Base-by-base conservation (phyloP, 2,329 filamentous ascomycete species). In the Ploettnerulaceae sp. region DNA sequence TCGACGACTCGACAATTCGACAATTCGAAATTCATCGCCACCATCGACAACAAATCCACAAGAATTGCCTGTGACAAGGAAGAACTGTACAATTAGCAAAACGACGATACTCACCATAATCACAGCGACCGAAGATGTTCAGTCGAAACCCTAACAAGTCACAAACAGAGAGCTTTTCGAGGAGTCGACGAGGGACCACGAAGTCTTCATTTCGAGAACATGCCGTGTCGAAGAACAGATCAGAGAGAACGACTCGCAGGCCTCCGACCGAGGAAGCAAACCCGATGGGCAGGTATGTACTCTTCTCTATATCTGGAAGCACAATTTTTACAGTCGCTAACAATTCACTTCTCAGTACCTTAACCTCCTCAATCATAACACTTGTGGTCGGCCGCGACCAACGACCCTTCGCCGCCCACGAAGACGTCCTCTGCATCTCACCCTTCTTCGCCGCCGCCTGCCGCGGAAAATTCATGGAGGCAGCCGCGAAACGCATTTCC, bases 401-500 rank as follows among this genome's bases (percentile, higher is more conserved):
- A 65, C 81, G 90, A 17, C 83, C 95, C 57, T 96, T 96, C 63
- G 90, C 90, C 28, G 89, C 89, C 5, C 90, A 95, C 66, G 87
- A 95, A 71, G 85, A 93, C 57, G 78, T 95, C 51, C 81, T 96
- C 49, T 78, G 75, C 64, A 71, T 77, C 45, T 93, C 88, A 8
- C 81, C 88, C 6, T 95, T 84, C 75, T 95, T 96, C 69, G 73
- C 80, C 51, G 70, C 77, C 39, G 73, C 76, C 33, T 77, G 82
- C 54, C 74, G 76, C 47, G 74, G 73, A 53, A 79, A 84, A 61
- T 84, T 78, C 71, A 76, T 79, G 68, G 76, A 65, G n/a, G 65
- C 72, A 46, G 64, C 66, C 37, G 74, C 72, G 63, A 89, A 88
- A 69, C 82, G 84, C 45, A 84, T 95, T 64, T 76, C 84, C 41